Base-by-base conservation (phyloP, 1,284 basidiomycete genomes). In the Schizophyllum commune region DNA sequence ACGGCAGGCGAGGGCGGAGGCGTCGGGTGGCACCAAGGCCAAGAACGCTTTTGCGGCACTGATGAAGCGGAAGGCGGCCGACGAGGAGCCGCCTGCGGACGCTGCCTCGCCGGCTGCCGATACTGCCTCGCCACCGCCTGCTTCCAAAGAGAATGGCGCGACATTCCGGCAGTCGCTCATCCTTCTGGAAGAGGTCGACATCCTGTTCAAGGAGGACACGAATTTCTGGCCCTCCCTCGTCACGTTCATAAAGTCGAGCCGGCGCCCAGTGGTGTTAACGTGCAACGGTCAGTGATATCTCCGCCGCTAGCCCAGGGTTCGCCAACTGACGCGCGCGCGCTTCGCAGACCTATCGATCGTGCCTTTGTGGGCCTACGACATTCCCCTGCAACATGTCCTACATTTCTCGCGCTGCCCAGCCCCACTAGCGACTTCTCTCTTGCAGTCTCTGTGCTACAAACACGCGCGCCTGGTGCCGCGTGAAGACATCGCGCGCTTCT, bases 131-230 rank as follows among this genome's bases (percentile, higher is more conserved):
- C 19, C 53, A 13, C 9, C 27, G 3, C 53, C 11, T 3, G 11
- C 53, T 15, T 55, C 65, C 60, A 60, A 62, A 56, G 60, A 58
- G 22, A 62, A 47, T 8, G 69, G 55, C 68, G 66, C 51, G 33
- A 66, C 58, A 70, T 89, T 47, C 57, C 80, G 83, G 56, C 96
- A 99, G 74, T 96, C 93, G 1, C 74, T 97, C 57, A 92, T 99
- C 66, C 78, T 99, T 34, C 77, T 99, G n/a, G 97, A 99, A 73
- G 97, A 99, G 72, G 96, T 93, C 7, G 97, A 99, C 72, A 84
- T 98, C 51, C 76, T 98, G 52, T 99, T 88, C 75, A 88, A 87
- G 65, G 93, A 96, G 58, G 96, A 98, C 72, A 79, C 78, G 52
- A 92, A 89, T 52, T 99, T 99, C 74, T 99, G 97, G 97, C 80